Evolutionary conservation across 2,329 filamentous ascomycete genomes (phyloP), one percentile per base, ranked within the genome.

Genomic region (Periconia sp.): DNA sequence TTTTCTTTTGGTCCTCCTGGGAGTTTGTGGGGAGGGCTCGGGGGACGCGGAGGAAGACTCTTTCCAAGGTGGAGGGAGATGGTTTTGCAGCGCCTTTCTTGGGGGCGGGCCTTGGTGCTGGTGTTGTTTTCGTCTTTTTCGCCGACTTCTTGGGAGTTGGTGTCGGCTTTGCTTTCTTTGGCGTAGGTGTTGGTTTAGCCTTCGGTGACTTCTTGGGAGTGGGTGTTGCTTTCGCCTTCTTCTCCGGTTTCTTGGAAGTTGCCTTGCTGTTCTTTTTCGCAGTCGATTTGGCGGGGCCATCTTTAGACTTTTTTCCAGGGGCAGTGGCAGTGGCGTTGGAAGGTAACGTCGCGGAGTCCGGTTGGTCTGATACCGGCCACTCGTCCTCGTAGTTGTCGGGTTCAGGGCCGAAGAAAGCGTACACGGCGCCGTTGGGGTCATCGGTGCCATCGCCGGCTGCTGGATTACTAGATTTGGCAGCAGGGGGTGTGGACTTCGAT

Each of bases 371-470:
- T n/a, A 45, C 43, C 14, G 43, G 43, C 55, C 55, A 57, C 10
- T 46, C 27, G 15, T 53, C 11, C 35, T 56, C 49, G 27, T 53
- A 58, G 27, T 47, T 48, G 19, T 18, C 41, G 2, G 53, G 56
- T 27, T 53, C 48, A 7, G 33, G 33, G 9, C 53, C 56, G 42
- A 58, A 58, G 15, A 56, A 19, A 7, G 37, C 47, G 33, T 3
- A 3, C 3, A 41, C 15, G 1, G 41, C 20, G n/a, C 54, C 50
- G 15, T 35, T n/a, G n/a, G n/a, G n/a, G n/a, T n/a, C 47, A 20
- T 57, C 54, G 13, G 41, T 41, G 41, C 48, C 48, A 17, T 50
- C 35, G 13, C 51, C 51, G 6, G 43, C 23, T 17, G 2, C 18
- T 31, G 7, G 45, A 7, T 19, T 18, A 17, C 10, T 31, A 35